phyloP scores from a whole-genome alignment of 495 filamentous ascomycete species.

The Aspergillus homomorphus region DNA sequence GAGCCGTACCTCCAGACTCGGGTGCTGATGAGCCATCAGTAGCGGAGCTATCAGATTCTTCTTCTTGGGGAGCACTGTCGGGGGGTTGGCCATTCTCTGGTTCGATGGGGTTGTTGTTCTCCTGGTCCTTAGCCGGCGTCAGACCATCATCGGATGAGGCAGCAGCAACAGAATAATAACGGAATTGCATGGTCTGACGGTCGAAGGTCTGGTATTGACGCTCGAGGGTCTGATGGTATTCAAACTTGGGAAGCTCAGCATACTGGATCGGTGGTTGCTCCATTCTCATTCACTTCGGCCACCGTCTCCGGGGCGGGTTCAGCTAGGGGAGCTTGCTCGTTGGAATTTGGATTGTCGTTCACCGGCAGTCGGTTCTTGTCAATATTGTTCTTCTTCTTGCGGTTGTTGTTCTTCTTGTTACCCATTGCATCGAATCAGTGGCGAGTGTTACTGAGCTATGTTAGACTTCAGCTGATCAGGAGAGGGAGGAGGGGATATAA shows the following conservation, averaged over 20 bases:
- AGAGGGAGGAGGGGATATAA: conserved; percentile 27
- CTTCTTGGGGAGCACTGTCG: conserved; percentile 24
- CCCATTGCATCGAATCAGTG: conserved; percentile 39
- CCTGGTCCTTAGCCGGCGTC: conserved; percentile 41
- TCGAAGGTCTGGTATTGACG: conserved; percentile 43
- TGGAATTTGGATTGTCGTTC: conserved; percentile 27
- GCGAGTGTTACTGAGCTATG: conserved; percentile 29
- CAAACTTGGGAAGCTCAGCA: conserved; percentile 39
- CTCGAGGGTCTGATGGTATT: conserved; percentile 36
- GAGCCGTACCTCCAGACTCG: conserved; percentile 30
- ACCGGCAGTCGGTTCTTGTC: conserved; percentile 26
- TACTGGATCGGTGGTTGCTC: conserved; percentile 35
- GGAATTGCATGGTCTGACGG: conserved; percentile 31
- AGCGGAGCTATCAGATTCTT: conserved; percentile 21
- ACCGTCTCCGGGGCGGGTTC: conserved; percentile 28
- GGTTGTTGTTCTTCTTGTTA: conserved; percentile 25
- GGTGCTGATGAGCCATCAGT: conserved; percentile 24
- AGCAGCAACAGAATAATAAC: conserved; percentile 35
- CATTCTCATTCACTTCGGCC: conserved; percentile 36
- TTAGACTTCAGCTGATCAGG: conserved; percentile 21
- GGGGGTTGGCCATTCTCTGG: conserved; percentile 24
- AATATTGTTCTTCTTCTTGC: conserved; percentile 37
- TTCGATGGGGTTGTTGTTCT: conserved; percentile 31
- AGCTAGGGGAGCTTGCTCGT: conserved; percentile 18
- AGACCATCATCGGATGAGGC: conserved; percentile 29